Base-by-base conservation (phyloP, 2,329 filamentous ascomycete species). In the Penicillium sp. region DNA sequence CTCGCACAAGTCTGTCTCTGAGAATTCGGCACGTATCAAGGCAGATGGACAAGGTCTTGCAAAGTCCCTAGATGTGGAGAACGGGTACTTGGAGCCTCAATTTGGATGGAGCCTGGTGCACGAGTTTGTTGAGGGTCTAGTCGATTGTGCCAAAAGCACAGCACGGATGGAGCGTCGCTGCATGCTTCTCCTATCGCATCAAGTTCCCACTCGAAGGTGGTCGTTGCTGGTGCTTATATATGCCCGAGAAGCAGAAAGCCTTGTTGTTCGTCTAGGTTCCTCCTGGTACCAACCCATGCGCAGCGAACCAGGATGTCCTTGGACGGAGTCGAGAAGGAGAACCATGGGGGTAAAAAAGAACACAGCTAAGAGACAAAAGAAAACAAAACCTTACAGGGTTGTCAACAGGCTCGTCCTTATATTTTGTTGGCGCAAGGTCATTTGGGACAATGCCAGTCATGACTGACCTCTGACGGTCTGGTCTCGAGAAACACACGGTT, bases 361-460 rank as follows among this genome's bases (percentile, higher is more conserved):
- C 45, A 49, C 41, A 30, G 45, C 47, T 61, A 65, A 62, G 64
- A 29, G 58, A 56, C 67, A 58, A 61, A 64, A 64, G 19, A 61
- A 63, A 64, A 64, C 44, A 59, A 62, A 56, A 64, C 8, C 81
- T 81, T 75, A 83, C 81, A 67, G 80, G 75, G 76, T 83, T 79
- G 62, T 78, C 78, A 61, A 73, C 66, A 52, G 79, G 74, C 64
- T 82, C 80, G 73, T 82, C 79, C 75, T 83, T 83, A 76, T 82
- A 83, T 66, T 75, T 79, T 64, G 76, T 67, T 61, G 69, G 74
- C 69, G 70, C 74, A 63, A 78, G 72, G 70, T 78, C 77, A 71
- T 76, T 73, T 68, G 78, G 77, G 73, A 79, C 75, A 76, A 79
- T 78, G 69, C 75, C 75, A 69, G 77, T 76, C 76, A 79, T 76